Evolutionary conservation across 176 grass and related monocot species (phyloP).

Genomic region (Phoenix dactylifera): DNA sequence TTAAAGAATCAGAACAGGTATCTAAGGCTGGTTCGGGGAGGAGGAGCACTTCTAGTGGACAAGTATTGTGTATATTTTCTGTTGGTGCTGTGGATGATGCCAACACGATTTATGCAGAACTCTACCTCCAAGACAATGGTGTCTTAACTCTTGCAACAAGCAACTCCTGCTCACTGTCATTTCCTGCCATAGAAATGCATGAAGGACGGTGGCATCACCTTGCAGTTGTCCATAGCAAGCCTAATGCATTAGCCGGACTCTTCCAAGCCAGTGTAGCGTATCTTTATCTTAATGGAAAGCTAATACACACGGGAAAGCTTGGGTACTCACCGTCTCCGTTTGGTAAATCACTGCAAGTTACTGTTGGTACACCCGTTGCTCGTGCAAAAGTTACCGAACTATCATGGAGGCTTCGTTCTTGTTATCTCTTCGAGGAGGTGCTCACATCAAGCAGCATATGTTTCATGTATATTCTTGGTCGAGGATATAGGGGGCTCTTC

Average conservation of each 20-base stretch:
- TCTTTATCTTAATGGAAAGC: slow-evolving; percentile 92
- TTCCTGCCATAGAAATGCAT: slow-evolving; percentile 78
- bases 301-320: slow-evolving; percentile 94
- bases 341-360: slow-evolving; percentile 97
- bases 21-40: slow-evolving; percentile 42
- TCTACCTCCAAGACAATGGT: slow-evolving; percentile 89
- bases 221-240: slow-evolving; percentile 95
- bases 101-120: slow-evolving; percentile 67
- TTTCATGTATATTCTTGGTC: slow-evolving; percentile 98
- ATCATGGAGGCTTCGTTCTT: slow-evolving; percentile 79
- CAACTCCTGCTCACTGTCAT: slow-evolving; percentile 79
- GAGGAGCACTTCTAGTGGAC: slow-evolving; percentile 33
- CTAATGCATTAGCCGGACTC: slow-evolving; percentile 95
- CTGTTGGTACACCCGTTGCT: slow-evolving; percentile 65
- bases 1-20: slow-evolving; percentile 66
- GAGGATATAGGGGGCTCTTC: slow-evolving; percentile 83
- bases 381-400: slow-evolving; percentile 65
- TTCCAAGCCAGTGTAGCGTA: slow-evolving; percentile 95
- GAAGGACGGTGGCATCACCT: slow-evolving; percentile 98
- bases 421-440: slow-evolving; percentile 97
- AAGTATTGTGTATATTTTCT: slow-evolving; percentile 90
- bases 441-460: slow-evolving; percentile 81
- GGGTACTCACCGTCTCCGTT: slow-evolving; percentile 79
- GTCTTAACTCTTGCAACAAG: slow-evolving; percentile 87
- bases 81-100: slow-evolving; percentile 79